Evolutionary conservation across 148 eudicot species (phyloP).

Genomic region (Diospyros kaki): DNA sequence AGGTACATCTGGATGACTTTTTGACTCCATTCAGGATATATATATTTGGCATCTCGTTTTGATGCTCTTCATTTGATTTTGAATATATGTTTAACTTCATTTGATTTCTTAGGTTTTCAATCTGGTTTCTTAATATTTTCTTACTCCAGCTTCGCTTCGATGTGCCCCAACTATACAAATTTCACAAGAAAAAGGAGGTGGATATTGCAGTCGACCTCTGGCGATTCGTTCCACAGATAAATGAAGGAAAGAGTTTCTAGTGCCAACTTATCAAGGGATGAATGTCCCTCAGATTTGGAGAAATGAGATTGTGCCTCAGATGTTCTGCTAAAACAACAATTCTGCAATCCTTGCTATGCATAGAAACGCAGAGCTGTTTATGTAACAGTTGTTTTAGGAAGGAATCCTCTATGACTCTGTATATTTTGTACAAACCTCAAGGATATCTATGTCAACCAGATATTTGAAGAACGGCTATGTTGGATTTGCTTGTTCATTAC

Average conservation of each 20-base stretch:
- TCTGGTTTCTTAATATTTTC: slow-evolving; percentile 1
- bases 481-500: too few species aligned
- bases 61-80: neutral
- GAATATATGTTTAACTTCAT: neutral
- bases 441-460: neutral
- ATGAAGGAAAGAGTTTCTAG: slow-evolving; percentile 3
- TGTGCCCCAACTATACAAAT: slow-evolving; percentile 85
- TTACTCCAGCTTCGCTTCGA: slow-evolving; percentile 71
- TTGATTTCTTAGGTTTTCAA: neutral
- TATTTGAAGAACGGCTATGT: too few species aligned
- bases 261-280: neutral
- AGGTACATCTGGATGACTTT: slow-evolving; percentile 38
- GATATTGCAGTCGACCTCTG: slow-evolving; percentile 96
- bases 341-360: too few species aligned
- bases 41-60: neutral
- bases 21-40: neutral
- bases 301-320: neutral
- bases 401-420: neutral
- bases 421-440: neutral
- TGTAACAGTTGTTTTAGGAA: too few species aligned
- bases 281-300: neutral
- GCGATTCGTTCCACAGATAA: slow-evolving; percentile 72
- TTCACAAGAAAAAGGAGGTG: slow-evolving; percentile 96
- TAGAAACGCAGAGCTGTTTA: too few species aligned
- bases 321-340: too few species aligned